These are phyloP conservation scores for Saturnispora bothae DNA, from an alignment of 805 yeast species.

Conservation along the genomic window DNA sequence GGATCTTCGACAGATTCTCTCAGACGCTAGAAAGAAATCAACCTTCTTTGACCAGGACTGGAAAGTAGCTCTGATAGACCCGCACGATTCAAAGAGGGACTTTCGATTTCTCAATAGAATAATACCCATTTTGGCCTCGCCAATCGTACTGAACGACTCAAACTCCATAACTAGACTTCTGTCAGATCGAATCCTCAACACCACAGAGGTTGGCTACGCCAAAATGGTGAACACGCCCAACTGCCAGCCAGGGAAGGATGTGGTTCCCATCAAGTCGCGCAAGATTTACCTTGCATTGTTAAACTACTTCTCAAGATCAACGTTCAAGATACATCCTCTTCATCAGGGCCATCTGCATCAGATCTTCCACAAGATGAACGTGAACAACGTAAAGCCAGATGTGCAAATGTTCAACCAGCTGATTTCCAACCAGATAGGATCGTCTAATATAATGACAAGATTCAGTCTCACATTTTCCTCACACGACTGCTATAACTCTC, in stretches of 20 bases:
- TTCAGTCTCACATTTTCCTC: not conserved
- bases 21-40: slow-evolving; percentile 1
- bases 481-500: not conserved
- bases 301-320: slow-evolving; percentile 8
- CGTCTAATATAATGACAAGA: slow-evolving; percentile 1
- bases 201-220: slow-evolving; percentile 2
- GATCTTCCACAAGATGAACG: slow-evolving; percentile 5
- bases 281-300: not conserved
- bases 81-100: slow-evolving; percentile 7
- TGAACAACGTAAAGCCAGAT: slow-evolving; percentile 3
- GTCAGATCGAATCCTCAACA: slow-evolving; percentile 6
- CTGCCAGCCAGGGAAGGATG: not conserved
- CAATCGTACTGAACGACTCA: slow-evolving; percentile 7
- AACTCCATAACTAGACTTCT: slow-evolving; percentile 8
- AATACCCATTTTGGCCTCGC: slow-evolving; percentile 4
- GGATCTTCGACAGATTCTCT: slow-evolving; percentile 1
- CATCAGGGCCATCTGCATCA: not conserved
- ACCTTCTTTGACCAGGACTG: no score
- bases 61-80: slow-evolving; percentile 7
- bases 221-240: not conserved
- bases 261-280: slow-evolving; percentile 3
- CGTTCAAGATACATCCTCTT: not conserved
- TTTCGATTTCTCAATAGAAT: not conserved
- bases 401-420: slow-evolving; percentile 5
- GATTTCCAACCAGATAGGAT: slow-evolving; percentile 5